Percentiles rank a stretch among this genome's conserved stretches.
Evolutionary conservation across 2,329 filamentous ascomycete genomes (phyloP).

Genomic region (Aspergillus caelatus): DNA sequence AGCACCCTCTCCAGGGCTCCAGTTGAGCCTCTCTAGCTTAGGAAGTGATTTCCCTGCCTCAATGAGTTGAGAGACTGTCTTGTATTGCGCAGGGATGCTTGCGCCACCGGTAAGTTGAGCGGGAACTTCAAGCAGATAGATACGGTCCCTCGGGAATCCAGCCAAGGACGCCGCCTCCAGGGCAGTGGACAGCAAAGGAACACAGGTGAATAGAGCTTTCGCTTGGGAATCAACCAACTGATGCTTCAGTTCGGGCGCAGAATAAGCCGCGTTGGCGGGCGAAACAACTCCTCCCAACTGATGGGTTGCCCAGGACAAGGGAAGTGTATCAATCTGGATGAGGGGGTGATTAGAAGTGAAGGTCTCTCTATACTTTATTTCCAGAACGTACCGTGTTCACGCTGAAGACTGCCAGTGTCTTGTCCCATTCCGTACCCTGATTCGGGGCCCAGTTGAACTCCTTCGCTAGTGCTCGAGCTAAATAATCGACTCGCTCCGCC

Average conservation of each 20-base stretch:
- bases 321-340: conserved; percentile 70
- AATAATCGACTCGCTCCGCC: conserved; percentile 64
- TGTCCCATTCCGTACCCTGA: conserved; percentile 76
- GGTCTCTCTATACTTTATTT: background rate
- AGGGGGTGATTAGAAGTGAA: background rate
- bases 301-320: conserved; percentile 73
- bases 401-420: conserved; percentile 76
- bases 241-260: conserved; percentile 68
- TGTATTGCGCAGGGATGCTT: conserved; percentile 51
- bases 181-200: conserved; percentile 66
- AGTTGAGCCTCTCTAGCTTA: conserved; percentile 43
- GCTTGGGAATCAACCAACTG: conserved; percentile 71
- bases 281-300: conserved; percentile 73
- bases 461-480: conserved; percentile 70
- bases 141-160: conserved; percentile 64
- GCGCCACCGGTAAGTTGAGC: conserved; percentile 54
- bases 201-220: conserved; percentile 71
- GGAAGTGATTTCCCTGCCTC: conserved; percentile 56
- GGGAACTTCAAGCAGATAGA: conserved; percentile 72
- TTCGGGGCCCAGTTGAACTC: conserved; percentile 73
- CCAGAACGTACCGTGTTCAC: conserved; percentile 68
- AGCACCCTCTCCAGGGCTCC: conserved; percentile 47
- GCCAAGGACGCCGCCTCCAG: conserved; percentile 65
- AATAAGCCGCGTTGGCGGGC: conserved; percentile 76
- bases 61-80: conserved; percentile 69